Evolutionary conservation across 2,329 filamentous ascomycete species (phyloP).

Genomic region (Sporothrix protearum): DNA sequence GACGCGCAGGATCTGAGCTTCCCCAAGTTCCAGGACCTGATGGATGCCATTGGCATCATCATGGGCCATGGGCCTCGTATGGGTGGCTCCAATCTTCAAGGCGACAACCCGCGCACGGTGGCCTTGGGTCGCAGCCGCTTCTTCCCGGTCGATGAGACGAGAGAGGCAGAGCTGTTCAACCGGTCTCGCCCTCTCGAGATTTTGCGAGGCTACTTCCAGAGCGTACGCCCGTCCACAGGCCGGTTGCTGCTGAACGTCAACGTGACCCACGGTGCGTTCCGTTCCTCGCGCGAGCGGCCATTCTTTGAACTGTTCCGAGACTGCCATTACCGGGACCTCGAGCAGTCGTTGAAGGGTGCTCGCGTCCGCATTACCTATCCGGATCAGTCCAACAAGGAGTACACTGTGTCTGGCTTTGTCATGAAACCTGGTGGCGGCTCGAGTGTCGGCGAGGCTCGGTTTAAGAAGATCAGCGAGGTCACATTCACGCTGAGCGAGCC

Average conservation of each 20-base stretch:
- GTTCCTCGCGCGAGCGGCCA: slow-evolving; percentile 26
- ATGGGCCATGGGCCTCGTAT: slow-evolving; percentile 44
- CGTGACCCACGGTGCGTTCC: slow-evolving; percentile 53
- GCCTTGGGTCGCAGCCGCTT: slow-evolving; percentile 48
- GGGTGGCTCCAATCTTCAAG: slow-evolving; percentile 32
- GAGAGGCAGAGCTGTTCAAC: slow-evolving; percentile 33
- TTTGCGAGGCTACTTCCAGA: slow-evolving; percentile 55
- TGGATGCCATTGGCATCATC: slow-evolving; percentile 53
- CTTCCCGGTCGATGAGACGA: slow-evolving; percentile 42
- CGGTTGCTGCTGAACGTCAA: slow-evolving; percentile 55
- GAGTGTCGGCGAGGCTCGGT: not conserved
- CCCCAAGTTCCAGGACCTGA: slow-evolving; percentile 47
- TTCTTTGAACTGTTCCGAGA: slow-evolving; percentile 22
- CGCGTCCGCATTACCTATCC: slow-evolving; percentile 36
- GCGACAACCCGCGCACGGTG: not conserved
- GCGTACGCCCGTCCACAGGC: slow-evolving; percentile 51
- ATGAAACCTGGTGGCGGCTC: not conserved
- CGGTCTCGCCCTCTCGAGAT: slow-evolving; percentile 33
- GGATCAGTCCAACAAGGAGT: slow-evolving; percentile 33
- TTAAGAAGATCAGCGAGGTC: slow-evolving; percentile 21
- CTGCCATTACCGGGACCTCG: slow-evolving; percentile 19
- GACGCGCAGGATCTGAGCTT: slow-evolving; percentile 39
- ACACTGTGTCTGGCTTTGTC: slow-evolving; percentile 32
- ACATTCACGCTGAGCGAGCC: slow-evolving; percentile 6
- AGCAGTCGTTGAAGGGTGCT: slow-evolving; percentile 20